Conservation (phyloP, 2,329 filamentous ascomycete species). For the Aspergillus sp. region DNA sequence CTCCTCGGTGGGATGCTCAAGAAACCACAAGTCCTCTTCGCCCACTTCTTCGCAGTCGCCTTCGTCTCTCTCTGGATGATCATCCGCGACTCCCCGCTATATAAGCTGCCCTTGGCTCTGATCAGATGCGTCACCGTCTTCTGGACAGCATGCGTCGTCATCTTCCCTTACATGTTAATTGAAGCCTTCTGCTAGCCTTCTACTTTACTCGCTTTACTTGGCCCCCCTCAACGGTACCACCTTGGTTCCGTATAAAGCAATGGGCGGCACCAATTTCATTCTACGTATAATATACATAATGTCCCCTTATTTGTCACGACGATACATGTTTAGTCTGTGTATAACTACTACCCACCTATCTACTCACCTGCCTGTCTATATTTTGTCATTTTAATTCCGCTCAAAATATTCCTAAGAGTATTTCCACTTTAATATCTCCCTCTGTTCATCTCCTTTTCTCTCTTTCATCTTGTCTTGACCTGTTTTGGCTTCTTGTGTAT, state of each 20-base stretch:
- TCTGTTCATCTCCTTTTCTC: not conserved
- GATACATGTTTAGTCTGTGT: not conserved
- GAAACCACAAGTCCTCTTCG: constrained; percentile 74
- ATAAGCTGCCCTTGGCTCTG: constrained; percentile 63
- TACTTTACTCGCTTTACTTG: too few relatives aligned
- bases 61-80: constrained; percentile 79
- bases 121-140: constrained; percentile 69
- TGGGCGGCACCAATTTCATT: not conserved
- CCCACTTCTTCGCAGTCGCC: constrained; percentile 94
- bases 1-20: constrained; percentile 80
- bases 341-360: not conserved
- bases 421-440: not conserved
- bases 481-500: not conserved
- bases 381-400: not conserved
- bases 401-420: not conserved
- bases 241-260: too few relatives aligned
- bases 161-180: constrained; percentile 75
- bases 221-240: too few relatives aligned
- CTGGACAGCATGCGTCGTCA: constrained; percentile 77
- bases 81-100: constrained; percentile 51
- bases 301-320: not conserved
- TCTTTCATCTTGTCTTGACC: not conserved
- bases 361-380: not conserved
- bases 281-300: not conserved
- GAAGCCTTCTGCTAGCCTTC: constrained; percentile 53